Conservation (phyloP, 495 filamentous ascomycete species). For the Daldinia loculata region DNA sequence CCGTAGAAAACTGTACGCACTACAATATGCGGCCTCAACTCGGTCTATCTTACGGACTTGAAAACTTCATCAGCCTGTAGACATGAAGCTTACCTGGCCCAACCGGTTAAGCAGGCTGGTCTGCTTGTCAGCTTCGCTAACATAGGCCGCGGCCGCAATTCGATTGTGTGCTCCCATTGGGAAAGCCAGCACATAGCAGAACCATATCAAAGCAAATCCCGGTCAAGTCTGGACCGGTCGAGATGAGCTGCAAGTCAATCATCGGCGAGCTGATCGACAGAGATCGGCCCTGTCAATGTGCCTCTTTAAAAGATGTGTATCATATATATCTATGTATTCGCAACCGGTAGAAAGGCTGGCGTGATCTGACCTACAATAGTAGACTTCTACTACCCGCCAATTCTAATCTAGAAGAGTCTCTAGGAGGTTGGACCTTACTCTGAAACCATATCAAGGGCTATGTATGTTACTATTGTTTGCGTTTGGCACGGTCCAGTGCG, state of each 20-base stretch:
- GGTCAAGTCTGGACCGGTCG: conserved; percentile 39
- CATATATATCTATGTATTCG: conserved; percentile 1
- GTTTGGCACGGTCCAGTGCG: background rate
- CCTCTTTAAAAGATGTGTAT: conserved; percentile 2
- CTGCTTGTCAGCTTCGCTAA: conserved; percentile 32
- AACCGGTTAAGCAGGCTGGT: conserved; percentile 24
- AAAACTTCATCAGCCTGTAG: conserved; percentile 19
- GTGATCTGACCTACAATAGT: background rate
- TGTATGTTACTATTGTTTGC: background rate
- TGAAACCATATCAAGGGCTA: background rate
- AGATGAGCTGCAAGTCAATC: conserved; percentile 29
- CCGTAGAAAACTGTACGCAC: background rate
- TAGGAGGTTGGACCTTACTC: background rate
- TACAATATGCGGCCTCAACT: conserved; percentile 27
- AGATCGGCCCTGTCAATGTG: conserved; percentile 25
- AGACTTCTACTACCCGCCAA: background rate
- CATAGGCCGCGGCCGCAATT: conserved; percentile 15
- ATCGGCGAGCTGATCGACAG: conserved; percentile 19
- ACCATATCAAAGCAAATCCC: conserved; percentile 22
- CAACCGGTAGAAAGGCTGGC: background rate
- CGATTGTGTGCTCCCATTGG: conserved; percentile 15
- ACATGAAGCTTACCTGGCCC: conserved; percentile 28
- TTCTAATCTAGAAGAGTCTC: background rate
- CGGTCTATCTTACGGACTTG: conserved; percentile 29
- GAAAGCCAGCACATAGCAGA: conserved; percentile 14